Evolutionary conservation across 169 alveolate species (phyloP).

Genomic region (Toxoplasma gondii): DNA sequence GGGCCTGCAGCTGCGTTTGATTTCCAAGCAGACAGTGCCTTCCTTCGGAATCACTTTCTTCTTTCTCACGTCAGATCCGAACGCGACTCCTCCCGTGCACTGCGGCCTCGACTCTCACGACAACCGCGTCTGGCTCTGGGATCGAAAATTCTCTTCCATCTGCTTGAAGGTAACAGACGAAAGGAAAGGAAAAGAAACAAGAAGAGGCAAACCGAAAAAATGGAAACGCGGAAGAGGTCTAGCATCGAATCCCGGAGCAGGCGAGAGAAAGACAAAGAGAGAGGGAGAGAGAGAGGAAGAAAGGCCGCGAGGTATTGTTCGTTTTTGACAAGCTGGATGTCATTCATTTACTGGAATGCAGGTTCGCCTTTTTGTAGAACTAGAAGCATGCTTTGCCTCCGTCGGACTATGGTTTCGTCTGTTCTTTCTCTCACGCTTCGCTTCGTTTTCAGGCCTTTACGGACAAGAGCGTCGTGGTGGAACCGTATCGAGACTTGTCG

Average conservation of each 20-base stretch:
- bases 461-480: not conserved
- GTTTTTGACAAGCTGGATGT: too few species aligned
- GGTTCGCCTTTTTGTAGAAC: too few species aligned
- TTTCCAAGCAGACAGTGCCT: slow-evolving; percentile 26
- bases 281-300: too few species aligned
- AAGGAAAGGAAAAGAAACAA: not conserved
- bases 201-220: not conserved
- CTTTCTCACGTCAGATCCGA: slow-evolving; percentile 33
- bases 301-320: too few species aligned
- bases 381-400: too few species aligned
- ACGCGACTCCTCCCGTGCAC: slow-evolving; percentile 29
- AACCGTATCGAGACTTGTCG: slow-evolving; percentile 23
- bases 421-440: not conserved
- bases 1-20: slow-evolving; percentile 52
- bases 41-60: slow-evolving; percentile 39
- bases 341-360: not conserved
- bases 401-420: not conserved
- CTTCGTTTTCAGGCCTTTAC: not conserved
- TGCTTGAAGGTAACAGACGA: slow-evolving; percentile 34
- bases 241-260: too few species aligned
- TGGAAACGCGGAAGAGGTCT: too few species aligned
- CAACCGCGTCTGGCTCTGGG: slow-evolving; percentile 51
- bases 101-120: not conserved
- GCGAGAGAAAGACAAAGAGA: not conserved
- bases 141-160: slow-evolving; percentile 41